These are phyloP conservation scores for Polymyxa betae DNA, from an alignment of 208 protist species.

Conservation along the genomic window DNA sequence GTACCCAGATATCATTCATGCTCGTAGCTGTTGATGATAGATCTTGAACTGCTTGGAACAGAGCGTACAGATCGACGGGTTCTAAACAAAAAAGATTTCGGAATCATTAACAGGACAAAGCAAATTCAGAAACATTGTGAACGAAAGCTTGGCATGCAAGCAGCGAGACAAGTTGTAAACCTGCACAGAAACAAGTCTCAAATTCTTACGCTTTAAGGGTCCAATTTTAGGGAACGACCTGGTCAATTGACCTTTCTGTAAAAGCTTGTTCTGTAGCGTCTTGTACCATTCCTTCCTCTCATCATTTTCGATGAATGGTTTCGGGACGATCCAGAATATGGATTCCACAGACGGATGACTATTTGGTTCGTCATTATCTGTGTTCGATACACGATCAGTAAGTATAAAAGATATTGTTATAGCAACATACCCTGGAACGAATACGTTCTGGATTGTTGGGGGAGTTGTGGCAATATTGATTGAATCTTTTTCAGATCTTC, in stretches of 20 bases:
- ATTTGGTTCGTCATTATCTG: neutral
- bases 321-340: neutral
- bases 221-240: neutral
- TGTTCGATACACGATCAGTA: neutral
- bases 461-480: neutral
- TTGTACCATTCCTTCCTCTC: neutral
- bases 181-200: too few relatives aligned
- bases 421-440: neutral
- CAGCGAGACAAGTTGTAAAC: too few relatives aligned
- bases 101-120: neutral
- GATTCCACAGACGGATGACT: neutral
- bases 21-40: neutral
- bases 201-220: neutral
- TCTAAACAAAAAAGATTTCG: neutral
- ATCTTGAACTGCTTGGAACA: neutral
- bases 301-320: neutral
- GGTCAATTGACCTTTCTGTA: neutral
- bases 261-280: neutral
- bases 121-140: too few relatives aligned
- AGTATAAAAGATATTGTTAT: neutral
- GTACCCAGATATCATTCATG: neutral
- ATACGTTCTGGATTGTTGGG: neutral
- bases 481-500: neutral
- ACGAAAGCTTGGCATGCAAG: too few relatives aligned
- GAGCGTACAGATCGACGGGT: neutral